Evolutionary conservation across 1,284 basidiomycete genomes (phyloP), one percentile per base, ranked within the genome.

Genomic region (Sporisorium graminicola): DNA sequence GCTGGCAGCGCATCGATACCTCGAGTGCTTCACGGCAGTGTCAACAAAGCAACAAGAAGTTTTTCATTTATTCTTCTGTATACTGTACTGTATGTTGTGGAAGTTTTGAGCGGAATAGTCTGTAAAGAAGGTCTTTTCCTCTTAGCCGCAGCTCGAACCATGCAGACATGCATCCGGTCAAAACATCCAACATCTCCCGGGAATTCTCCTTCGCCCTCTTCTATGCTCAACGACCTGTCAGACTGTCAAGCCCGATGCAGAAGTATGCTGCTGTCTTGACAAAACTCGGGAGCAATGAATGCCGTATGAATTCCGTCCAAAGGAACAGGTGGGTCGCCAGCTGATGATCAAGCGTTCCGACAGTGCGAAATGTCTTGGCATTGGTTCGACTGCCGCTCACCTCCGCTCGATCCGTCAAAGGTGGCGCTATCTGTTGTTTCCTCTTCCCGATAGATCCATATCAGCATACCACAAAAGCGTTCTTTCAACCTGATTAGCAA

Each of bases 81-180:
- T n/a, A n/a, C n/a, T n/a, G n/a, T n/a, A n/a, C n/a, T n/a, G n/a
- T n/a, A n/a, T 46, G 44, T n/a, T 26, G 22, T 26, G 44, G 24
- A 43, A 26, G 13, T 44, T 56, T 58, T 58, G 20, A n/a, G 40
- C 44, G 65, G 65, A 68, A 68, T 42, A 68, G 42, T 63, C 65
- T 68, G 20, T 44, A 58, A 20, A 68, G 65, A 68, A 68, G 50
- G 27, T 58, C 33, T 31, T 26, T 40, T 40, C 12, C 10, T 16
- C 22, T 46, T 40, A 57, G 44, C 49, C 60, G 55, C 59, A 68
- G 65, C 59, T 49, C 58, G 43, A 68, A 62, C 9, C 42, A 42
- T 60, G 58, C 58, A 60, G 22, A 12, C 40, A 16, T 22, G 33
- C 35, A 54, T 27, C 27, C 10, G 14, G 40, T 29, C 46, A 49